These are phyloP conservation scores for Chlorella sp. DNA, from an alignment of 139 green algal species.

Conservation along the genomic window DNA sequence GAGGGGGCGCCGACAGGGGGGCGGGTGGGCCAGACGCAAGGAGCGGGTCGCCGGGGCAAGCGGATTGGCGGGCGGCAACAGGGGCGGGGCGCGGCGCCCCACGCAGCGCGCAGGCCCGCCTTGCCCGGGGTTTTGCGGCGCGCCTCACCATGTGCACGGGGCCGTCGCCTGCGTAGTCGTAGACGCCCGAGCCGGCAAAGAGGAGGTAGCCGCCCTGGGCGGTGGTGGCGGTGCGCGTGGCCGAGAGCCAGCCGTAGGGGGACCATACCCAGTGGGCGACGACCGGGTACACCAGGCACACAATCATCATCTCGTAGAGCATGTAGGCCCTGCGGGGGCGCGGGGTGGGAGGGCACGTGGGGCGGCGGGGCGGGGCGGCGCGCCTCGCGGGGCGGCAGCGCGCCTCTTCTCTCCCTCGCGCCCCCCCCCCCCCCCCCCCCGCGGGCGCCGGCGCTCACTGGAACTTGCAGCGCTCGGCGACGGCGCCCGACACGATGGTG, in stretches of 20 bases:
- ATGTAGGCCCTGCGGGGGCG: no score
- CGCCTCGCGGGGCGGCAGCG: not conserved
- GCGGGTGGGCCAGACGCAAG: not conserved
- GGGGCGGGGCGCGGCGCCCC: not conserved
- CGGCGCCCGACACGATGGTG: slow-evolving; percentile 76
- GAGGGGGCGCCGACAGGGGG: not conserved
- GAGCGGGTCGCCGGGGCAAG: not conserved
- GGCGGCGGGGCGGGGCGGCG: no score
- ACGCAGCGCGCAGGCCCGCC: no score
- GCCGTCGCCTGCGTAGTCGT: slow-evolving; percentile 65
- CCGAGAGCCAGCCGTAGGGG: slow-evolving; percentile 47
- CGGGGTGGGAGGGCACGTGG: not conserved
- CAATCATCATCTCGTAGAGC: slow-evolving; percentile 69
- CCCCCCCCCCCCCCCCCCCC: no score
- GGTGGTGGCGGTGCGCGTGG: slow-evolving; percentile 16
- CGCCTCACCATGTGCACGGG: slow-evolving; percentile 70
- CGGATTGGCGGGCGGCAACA: not conserved
- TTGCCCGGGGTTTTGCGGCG: no score
- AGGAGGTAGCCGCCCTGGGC: slow-evolving; percentile 21
- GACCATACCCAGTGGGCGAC: slow-evolving; percentile 67
- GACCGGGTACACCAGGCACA: slow-evolving; percentile 73
- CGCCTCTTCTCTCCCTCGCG: no score
- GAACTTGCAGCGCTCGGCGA: slow-evolving; percentile 67
- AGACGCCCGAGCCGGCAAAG: slow-evolving; percentile 41
- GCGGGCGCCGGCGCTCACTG: no score